phyloP scores from a whole-genome alignment of 2,329 filamentous ascomycete species.

The Diaporthe eres region DNA sequence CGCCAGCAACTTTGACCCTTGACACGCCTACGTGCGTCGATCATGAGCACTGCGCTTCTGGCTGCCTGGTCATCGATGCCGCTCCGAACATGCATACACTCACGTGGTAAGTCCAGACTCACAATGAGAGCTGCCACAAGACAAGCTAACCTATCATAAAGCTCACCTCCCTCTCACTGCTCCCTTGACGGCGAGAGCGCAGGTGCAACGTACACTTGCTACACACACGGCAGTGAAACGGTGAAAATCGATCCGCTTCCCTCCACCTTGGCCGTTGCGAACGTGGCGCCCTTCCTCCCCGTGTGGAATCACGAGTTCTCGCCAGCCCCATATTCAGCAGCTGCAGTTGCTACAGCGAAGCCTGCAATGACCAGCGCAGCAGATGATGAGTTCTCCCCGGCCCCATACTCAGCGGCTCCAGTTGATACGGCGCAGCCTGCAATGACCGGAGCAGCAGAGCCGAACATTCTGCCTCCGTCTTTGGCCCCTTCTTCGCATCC shows the following conservation, averaged over 20 bases:
- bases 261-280: not conserved
- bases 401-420: not conserved
- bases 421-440: not conserved
- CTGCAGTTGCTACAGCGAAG: not conserved
- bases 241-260: not conserved
- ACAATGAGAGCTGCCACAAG: no score
- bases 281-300: not conserved
- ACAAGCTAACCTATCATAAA: not conserved
- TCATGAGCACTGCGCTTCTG: not conserved
- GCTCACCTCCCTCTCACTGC: not conserved
- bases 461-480: not conserved
- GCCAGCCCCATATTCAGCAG: not conserved
- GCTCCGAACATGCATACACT: not conserved
- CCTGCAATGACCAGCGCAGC: not conserved
- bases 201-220: not conserved
- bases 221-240: not conserved
- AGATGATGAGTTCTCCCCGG: not conserved
- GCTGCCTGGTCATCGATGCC: not conserved
- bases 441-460: not conserved
- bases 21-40: not conserved
- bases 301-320: not conserved
- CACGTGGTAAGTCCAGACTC: not conserved
- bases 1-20: no score
- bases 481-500: not conserved
- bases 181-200: not conserved